Base-by-base conservation (phyloP, 2,329 filamentous ascomycete genomes). In the Dichotomopilus funicola region DNA sequence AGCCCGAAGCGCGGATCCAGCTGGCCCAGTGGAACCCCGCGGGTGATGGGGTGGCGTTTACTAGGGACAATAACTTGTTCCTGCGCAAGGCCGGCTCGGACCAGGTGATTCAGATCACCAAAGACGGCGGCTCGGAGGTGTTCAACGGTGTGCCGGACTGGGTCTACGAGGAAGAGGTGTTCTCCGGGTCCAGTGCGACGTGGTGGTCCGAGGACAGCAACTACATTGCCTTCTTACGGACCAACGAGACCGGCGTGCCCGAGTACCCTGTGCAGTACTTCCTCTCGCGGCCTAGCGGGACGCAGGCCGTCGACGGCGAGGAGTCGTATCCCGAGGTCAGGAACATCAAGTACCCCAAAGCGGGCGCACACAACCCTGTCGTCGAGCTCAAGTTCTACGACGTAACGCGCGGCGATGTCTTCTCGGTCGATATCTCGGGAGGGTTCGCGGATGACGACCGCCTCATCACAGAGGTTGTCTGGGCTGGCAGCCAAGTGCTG, bases 61-160 rank as follows among this genome's bases (percentile, higher is more conserved):
- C 91, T 1, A 79, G 87, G 61, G 80, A 91, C 59, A 97, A 99
- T 73, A 96, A 99, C 69, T 75, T 99, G 65, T 97, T 84, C 67
- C 73, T 97, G 45, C 85, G 94, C 51, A 83, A 83, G 3, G 62
- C 82, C 6, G 72, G 67, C 37, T 80, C 79, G 4, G 74, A 81
- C 19, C 72, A 78, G 12, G 79, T 89, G 4, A 77, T 80, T 5
- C 83, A 87, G 59, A 87, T 99, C 63, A 97, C 94, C 1, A 83
- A 77, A 53, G 92, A 99, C 67, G 94, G 95, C 10, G 89, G 92
- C 0, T 77, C 84, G 0, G 85, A 97, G 63, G 83, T 94, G 57
- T 99, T 99, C 71, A 96, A 99, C 65, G 94, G 94, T 13, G 83
- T 96, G 19, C 94, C 94, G 0, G 95, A 99, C 70, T 99, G 94